Base-by-base conservation (phyloP, 2,329 filamentous ascomycete species). In the Verticillium albo-atrum region DNA sequence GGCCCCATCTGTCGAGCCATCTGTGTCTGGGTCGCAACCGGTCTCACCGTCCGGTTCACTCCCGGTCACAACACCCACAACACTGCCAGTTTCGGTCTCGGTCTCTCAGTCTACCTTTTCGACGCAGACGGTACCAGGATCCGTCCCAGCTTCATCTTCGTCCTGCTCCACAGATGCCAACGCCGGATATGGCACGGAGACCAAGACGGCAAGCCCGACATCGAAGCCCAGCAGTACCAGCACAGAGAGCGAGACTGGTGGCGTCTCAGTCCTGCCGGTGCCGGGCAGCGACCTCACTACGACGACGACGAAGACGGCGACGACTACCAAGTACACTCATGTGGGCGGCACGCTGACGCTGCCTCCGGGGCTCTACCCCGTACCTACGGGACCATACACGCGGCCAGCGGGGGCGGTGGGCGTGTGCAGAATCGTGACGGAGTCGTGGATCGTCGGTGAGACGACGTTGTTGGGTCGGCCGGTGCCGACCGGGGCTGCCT, bases 371-470 rank as follows among this genome's bases (percentile, higher is more conserved):
- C 58, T 61, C 10, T 58, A n/a, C n/a, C n/a, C n/a, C n/a, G n/a
- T 61, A 15, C 50, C 58, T 17, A 58, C 60, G 7, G 60, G 60
- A 3, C 58, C 60, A 10, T 58, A 60, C 51, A 61, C 60, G 34
- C 20, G 12, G 20, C 52, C 54, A 14, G 58, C 55, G 25, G 37
- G 12, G 20, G 37, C 54, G 17, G 58, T 58, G 25, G 37, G 57
- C 37, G 50, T 53, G 51, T 61, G 60, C 55, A 55, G 58, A 17
- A 42, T 60, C 55, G 57, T 53, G 15, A 60, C 58, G 32, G 50
- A 54, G 34, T 61, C 58, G 9, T 61, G 60, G 60, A 26, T 54
- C 37, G 28, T 60, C 3, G 60, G 60, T 2, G 9, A 54, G 35
- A 61, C 60, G 10, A 58, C 58, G 7, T 37, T 61, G 17, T 54